These are phyloP conservation scores for Chytriomyces confervae DNA, from an alignment of 192 early-diverging fungal genomes.

Conservation along the genomic window DNA sequence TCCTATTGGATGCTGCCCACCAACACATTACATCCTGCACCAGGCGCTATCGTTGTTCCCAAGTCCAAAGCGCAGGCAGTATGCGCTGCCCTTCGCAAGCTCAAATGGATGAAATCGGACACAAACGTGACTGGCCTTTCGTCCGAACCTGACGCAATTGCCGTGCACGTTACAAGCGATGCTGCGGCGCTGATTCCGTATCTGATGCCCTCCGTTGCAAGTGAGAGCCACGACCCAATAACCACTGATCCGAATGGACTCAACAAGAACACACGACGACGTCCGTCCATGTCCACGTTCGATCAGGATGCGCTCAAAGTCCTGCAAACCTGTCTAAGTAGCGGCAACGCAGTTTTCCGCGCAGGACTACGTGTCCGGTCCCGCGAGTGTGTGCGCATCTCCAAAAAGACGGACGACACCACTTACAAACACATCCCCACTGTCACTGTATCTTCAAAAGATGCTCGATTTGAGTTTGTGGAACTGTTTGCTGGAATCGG, in stretches of 20 bases:
- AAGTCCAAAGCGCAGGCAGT: background rate
- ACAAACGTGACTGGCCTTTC: background rate
- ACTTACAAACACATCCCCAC: constrained; percentile 8
- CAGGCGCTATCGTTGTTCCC: background rate
- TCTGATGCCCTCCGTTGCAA: background rate
- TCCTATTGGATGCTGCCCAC: background rate
- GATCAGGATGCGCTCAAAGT: background rate
- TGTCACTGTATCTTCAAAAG: background rate
- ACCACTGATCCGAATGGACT: background rate
- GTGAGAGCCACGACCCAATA: background rate
- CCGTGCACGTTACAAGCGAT: background rate
- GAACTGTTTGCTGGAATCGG: constrained; percentile 27
- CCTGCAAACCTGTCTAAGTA: background rate
- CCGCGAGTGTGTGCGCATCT: background rate
- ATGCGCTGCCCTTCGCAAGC: background rate
- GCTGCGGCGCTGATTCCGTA: background rate
- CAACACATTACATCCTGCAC: background rate
- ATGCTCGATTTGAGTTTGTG: background rate
- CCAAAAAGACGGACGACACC: constrained; percentile 1
- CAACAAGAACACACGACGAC: too few relatives aligned
- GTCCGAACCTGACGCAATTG: background rate
- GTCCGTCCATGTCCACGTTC: too few relatives aligned
- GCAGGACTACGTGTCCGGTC: background rate
- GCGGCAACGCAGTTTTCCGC: background rate
- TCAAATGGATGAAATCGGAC: background rate